phyloP scores from a whole-genome alignment of 2,329 filamentous ascomycete genomes.

The Cercospora berteroae region DNA sequence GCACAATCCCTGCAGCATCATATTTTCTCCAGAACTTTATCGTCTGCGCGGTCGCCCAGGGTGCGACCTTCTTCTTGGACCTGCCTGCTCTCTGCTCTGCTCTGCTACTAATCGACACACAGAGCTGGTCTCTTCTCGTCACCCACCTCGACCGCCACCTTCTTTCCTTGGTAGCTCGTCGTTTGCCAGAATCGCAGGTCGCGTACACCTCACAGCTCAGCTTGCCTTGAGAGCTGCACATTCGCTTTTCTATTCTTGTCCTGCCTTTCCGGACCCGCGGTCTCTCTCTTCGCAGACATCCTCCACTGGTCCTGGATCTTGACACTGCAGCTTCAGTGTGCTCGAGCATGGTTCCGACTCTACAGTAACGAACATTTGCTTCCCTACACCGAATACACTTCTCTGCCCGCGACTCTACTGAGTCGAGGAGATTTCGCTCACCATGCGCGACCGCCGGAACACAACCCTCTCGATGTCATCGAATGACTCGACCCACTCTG shows the following conservation, averaged over 20 bases:
- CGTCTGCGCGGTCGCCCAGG: neutral
- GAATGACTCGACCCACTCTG: conserved; percentile 66
- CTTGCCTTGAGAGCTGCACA: conserved; percentile 9
- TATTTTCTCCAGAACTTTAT: neutral
- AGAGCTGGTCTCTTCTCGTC: conserved; percentile 9
- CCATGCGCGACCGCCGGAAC: conserved; percentile 49
- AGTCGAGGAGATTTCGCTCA: conserved; percentile 2
- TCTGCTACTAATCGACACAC: neutral
- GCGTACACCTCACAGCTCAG: conserved; percentile 11
- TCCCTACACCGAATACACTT: neutral
- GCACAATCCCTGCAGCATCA: neutral
- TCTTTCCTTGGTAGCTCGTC: neutral
- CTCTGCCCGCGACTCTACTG: neutral
- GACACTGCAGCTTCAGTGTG: neutral
- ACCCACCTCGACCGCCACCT: neutral
- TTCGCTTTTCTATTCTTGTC: conserved; percentile 14
- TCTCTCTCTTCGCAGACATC: neutral
- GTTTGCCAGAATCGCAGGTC: neutral
- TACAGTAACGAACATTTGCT: neutral
- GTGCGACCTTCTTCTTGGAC: neutral
- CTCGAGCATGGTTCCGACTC: conserved; percentile 2
- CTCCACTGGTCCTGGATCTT: neutral
- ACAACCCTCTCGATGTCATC: conserved; percentile 49
- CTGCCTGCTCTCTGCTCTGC: neutral
- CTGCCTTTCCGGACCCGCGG: neutral